phyloP scores from a whole-genome alignment of 345 rosid species.

The Boechera retrofracta region DNA sequence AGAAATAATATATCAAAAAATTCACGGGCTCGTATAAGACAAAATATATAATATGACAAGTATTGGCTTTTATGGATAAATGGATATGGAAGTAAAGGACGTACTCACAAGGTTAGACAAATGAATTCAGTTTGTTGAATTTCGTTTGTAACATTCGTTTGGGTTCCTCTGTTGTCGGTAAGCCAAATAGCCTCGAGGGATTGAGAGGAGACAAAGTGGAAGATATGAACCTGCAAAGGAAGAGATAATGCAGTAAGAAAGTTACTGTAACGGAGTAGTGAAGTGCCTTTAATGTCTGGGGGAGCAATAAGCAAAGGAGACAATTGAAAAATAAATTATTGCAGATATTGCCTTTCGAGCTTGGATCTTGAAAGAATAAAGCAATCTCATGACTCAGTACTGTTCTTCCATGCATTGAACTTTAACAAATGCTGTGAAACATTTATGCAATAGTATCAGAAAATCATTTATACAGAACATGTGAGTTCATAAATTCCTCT shows the following conservation, averaged over 20 bases:
- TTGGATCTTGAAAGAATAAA: constrained; percentile 30
- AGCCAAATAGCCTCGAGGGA: constrained; percentile 30
- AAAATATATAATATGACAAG: constrained; percentile 34
- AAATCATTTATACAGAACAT: not conserved
- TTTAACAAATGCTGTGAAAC: not conserved
- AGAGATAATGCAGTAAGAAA: constrained; percentile 32
- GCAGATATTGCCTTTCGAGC: constrained; percentile 31
- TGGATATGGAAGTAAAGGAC: constrained; percentile 25
- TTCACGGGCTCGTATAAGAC: constrained; percentile 29
- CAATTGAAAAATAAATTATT: constrained; percentile 29
- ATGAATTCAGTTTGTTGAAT: constrained; percentile 16
- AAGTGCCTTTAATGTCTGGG: constrained; percentile 40
- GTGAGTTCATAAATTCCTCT: not conserved
- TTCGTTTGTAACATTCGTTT: constrained; percentile 23
- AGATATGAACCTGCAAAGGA: constrained; percentile 42
- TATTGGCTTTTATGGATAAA: constrained; percentile 34
- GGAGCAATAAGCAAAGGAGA: constrained; percentile 29
- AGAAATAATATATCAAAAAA: not conserved
- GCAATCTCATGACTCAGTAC: constrained; percentile 27
- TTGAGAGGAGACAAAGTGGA: constrained; percentile 41
- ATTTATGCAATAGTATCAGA: constrained; percentile 17
- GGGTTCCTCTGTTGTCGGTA: constrained; percentile 33
- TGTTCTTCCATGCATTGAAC: constrained; percentile 27
- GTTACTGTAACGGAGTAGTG: constrained; percentile 32
- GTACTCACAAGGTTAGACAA: constrained; percentile 21